Evolutionary conservation across 805 yeast species (phyloP), one percentile per base, ranked within the genome.

Genomic region (Diddensiella caesifluorescens): DNA sequence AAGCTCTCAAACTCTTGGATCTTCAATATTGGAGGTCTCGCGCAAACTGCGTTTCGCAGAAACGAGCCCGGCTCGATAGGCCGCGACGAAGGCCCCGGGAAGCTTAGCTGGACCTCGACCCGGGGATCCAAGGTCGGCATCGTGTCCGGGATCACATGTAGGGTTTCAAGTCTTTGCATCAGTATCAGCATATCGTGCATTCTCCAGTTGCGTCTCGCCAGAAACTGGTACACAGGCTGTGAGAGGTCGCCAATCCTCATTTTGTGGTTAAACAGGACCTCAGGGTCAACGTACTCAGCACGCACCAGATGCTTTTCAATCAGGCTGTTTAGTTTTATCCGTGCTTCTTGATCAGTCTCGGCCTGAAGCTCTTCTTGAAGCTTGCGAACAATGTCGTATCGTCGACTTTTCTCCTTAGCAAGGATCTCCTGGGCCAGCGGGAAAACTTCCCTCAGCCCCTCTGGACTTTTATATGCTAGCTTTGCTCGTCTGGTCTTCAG

Each of bases 161-260:
- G 67, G 43, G 83, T 79, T 65, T 92, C 98, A 41, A 92, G 64
- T 68, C 97, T 79, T 67, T 92, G 97, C 92, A 92, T 86, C 40
- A 81, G 68, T 39, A 86, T 59, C 85, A 87, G 83, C 62, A 77
- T 76, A 33, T 76, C 80, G 48, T 79, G 70, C 10, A 62, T 54
- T 59, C 78, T 75, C 97, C 97, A 90, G 49, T 80, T 75, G 47
- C 80, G 65, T 53, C 75, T 67, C 45, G 84, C 75, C 49, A 77
- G 67, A 38, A 75, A 65, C 60, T 95, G 77, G 65, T 79, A 89
- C n/a, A 88, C 84, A 4, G 96, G 94, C 54, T 76, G 77, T 2
- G 75, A 58, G 56, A 79, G 71, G 61, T 90, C 95, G 42, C 82
- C 63, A 15, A 18, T 20, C 10, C 70, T 68, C 3, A 74, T 62